Evolutionary conservation across 106 monocot genomes (phyloP).

Genomic region (Platanthera zijinensis): DNA sequence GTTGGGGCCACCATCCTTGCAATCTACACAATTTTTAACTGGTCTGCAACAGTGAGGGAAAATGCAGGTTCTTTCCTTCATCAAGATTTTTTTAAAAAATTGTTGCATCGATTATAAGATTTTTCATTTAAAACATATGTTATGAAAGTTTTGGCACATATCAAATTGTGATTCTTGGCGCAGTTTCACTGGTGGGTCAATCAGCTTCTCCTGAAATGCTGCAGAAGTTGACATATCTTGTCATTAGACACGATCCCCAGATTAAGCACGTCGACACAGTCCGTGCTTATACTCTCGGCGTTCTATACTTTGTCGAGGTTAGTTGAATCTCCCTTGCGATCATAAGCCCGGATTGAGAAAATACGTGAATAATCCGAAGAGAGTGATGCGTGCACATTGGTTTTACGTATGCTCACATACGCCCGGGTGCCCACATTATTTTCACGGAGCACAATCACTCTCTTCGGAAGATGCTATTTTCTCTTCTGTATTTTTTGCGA

Average conservation of each 20-base stretch:
- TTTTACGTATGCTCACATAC: no score
- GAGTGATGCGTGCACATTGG: no score
- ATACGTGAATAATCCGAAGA: no score
- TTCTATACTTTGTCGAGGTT: slow-evolving; percentile 97
- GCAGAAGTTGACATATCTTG: slow-evolving; percentile 86
- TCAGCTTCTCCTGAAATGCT: slow-evolving; percentile 89
- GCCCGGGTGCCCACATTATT: no score
- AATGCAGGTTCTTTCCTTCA: slow-evolving; percentile 50
- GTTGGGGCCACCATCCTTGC: slow-evolving; percentile 81
- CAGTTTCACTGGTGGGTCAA: slow-evolving; percentile 81
- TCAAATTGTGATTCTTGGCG: not conserved
- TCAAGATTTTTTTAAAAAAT: no score
- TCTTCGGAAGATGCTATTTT: not conserved
- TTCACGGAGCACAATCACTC: not conserved
- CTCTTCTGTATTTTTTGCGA: not conserved
- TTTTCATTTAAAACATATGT: not conserved
- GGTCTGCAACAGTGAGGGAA: slow-evolving; percentile 86
- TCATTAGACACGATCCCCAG: slow-evolving; percentile 61
- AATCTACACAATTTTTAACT: slow-evolving; percentile 75
- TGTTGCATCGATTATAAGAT: not conserved
- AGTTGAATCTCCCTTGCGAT: slow-evolving; percentile 4
- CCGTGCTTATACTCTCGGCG: slow-evolving; percentile 95
- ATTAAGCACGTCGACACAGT: slow-evolving; percentile 88
- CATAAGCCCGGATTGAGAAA: not conserved
- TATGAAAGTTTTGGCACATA: not conserved